Conservation (phyloP, 2,329 filamentous ascomycete genomes). For the Massarina eburnea region DNA sequence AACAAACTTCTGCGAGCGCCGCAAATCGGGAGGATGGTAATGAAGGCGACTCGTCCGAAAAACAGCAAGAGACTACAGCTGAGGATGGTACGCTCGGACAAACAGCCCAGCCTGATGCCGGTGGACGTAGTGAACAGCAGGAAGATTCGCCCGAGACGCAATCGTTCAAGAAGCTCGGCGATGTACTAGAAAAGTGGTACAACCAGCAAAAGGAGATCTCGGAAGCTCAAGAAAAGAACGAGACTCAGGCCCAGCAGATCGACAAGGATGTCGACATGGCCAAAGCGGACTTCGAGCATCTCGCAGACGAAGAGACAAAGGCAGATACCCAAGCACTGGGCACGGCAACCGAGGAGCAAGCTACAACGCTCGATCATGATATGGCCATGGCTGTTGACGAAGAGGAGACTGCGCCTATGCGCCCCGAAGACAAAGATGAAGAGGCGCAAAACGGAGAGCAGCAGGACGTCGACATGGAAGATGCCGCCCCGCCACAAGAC, state of each 20-base stretch:
- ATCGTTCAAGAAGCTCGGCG: constrained; percentile 91
- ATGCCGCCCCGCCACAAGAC: constrained; percentile 35
- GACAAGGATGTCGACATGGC: constrained; percentile 69
- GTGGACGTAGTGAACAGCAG: constrained; percentile 39
- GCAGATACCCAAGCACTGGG: constrained; percentile 93
- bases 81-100: constrained; percentile 58
- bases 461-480: constrained; percentile 52
- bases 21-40: constrained; percentile 66
- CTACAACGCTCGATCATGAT: constrained; percentile 79
- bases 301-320: constrained; percentile 77
- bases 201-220: constrained; percentile 80
- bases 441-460: constrained; percentile 30
- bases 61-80: constrained; percentile 64
- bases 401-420: constrained; percentile 35
- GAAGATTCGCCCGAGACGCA: constrained; percentile 56
- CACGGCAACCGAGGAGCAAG: constrained; percentile 83
- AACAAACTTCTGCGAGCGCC: constrained; percentile 59
- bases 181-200: constrained; percentile 91
- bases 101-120: constrained; percentile 37
- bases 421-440: constrained; percentile 40
- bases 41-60: constrained; percentile 64
- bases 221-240: constrained; percentile 48
- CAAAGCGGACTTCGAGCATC: constrained; percentile 87
- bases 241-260: constrained; percentile 52
- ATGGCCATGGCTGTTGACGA: constrained; percentile 79